These are phyloP conservation scores for Aspergillus nomiae DNA, from an alignment of 2,329 filamentous ascomycete species.

Conservation along the genomic window DNA sequence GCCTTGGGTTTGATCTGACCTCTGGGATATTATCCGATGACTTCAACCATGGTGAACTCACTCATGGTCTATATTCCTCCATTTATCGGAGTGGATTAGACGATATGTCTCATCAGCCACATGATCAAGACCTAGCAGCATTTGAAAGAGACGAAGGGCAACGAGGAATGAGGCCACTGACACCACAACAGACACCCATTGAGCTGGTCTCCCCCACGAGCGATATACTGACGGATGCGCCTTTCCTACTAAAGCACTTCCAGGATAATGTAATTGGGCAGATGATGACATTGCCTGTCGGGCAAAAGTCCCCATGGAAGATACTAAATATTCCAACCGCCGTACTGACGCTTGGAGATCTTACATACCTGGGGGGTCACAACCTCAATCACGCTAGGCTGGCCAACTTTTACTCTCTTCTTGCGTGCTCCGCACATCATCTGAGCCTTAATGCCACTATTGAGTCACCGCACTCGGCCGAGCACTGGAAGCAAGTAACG, in stretches of 20 bases:
- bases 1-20: slow-evolving; percentile 27
- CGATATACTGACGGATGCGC: slow-evolving; percentile 25
- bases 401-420: slow-evolving; percentile 33
- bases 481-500: slow-evolving; percentile 29
- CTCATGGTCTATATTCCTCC: neutral
- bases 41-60: neutral
- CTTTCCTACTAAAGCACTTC: slow-evolving; percentile 33
- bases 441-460: slow-evolving; percentile 20
- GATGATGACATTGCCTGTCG: slow-evolving; percentile 33
- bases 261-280: slow-evolving; percentile 34
- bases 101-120: neutral
- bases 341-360: slow-evolving; percentile 32
- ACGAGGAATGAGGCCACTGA: neutral
- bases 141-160: neutral
- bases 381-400: slow-evolving; percentile 33
- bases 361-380: slow-evolving; percentile 30
- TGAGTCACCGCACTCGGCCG: slow-evolving; percentile 12
- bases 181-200: slow-evolving; percentile 15
- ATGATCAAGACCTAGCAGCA: slow-evolving; percentile 2
- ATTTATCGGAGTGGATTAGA: neutral
- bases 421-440: slow-evolving; percentile 33
- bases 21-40: neutral
- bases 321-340: slow-evolving; percentile 35
- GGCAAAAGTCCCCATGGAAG: slow-evolving; percentile 37
- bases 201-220: slow-evolving; percentile 7